Percentiles rank a stretch among this genome's conserved stretches.
Evolutionary conservation across 306 rosid genomes (phyloP).

Genomic region (Chamaecrista fasciculata): DNA sequence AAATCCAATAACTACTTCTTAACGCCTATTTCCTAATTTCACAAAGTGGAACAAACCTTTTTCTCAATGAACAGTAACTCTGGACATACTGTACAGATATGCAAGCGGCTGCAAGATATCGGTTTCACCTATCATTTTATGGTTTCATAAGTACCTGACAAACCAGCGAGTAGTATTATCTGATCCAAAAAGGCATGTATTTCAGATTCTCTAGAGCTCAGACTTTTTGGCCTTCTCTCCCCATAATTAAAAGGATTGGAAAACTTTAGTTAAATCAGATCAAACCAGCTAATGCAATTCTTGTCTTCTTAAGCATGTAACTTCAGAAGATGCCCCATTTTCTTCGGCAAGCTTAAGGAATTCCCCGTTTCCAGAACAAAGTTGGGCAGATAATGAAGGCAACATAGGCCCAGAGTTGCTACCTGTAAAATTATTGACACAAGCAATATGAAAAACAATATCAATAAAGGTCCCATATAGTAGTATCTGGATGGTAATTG

Average conservation of each 20-base stretch:
- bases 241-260: constrained; percentile 1
- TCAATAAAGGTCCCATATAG: constrained; percentile 9
- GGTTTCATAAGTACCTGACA: no score
- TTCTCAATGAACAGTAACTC: constrained; percentile 22
- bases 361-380: constrained; percentile 61
- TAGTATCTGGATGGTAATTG: constrained; percentile 1
- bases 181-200: no score
- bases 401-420: constrained; percentile 43
- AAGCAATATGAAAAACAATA: constrained; percentile 6
- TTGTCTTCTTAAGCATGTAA: constrained; percentile 49
- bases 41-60: constrained; percentile 20
- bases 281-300: constrained; percentile 48
- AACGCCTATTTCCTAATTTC: constrained; percentile 5
- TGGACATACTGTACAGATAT: constrained; percentile 21
- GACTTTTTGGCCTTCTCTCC: constrained; percentile 6
- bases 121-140: no score
- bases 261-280: constrained; percentile 2
- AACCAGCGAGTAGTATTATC: no score
- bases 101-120: constrained; percentile 15
- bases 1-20: constrained; percentile 7
- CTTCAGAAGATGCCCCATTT: constrained; percentile 39
- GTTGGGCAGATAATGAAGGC: constrained; percentile 59
- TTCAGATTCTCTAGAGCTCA: constrained; percentile 20
- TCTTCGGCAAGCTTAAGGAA: constrained; percentile 56
- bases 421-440: constrained; percentile 42